Evolutionary conservation across 768 basidiomycete genomes (phyloP), one percentile per base, ranked within the genome.

Genomic region (Leccinum subgranulosum): DNA sequence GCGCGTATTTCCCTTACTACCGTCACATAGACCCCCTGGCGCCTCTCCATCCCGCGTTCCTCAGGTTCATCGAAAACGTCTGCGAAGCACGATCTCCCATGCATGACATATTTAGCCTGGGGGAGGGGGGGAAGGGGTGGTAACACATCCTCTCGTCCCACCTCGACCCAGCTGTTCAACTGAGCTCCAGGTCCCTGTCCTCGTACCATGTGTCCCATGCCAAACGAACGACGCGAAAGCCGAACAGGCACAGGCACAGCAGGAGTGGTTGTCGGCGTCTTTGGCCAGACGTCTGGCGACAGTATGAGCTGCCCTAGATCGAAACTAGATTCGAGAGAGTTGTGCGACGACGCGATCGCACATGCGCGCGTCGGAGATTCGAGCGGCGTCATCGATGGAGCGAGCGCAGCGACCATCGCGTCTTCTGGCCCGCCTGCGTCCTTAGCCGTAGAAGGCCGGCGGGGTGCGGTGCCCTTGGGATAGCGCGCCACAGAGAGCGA

Each of bases 11-110:
- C 80, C 53, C 74, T 75, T 28, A 78, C 74, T 41, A 79, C 73
- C 1, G 77, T 76, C 77, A 80, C 77, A 61, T 75, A 75, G 43
- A 82, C 72, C 54, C 71, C 67, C 60, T 77, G 53, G 2, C 56
- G 61, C 19, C 43, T 60, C 48, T 59, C 57, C 10, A 17, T 34
- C 19, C 28, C 5, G 11, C 15, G 36, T 14, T 21, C 15, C 9
- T 5, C 19, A 21, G 17, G 14, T 8, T n/a, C 49, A n/a, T 12
- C 25, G 33, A 23, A 52, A 39, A 48, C 2, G 9, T 51, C 55
- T 1, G 28, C 23, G 1, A 27, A 21, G n/a, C 47, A 39, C 3
- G 46, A 48, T 27, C 52, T 41, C 11, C 43, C 49, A 1, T 66
- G 59, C 12, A 51, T 15, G 2, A 52, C 49, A 6, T 33, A 50